phyloP scores from a whole-genome alignment of 2,329 filamentous ascomycete species.

The Biscogniauxia sp. region DNA sequence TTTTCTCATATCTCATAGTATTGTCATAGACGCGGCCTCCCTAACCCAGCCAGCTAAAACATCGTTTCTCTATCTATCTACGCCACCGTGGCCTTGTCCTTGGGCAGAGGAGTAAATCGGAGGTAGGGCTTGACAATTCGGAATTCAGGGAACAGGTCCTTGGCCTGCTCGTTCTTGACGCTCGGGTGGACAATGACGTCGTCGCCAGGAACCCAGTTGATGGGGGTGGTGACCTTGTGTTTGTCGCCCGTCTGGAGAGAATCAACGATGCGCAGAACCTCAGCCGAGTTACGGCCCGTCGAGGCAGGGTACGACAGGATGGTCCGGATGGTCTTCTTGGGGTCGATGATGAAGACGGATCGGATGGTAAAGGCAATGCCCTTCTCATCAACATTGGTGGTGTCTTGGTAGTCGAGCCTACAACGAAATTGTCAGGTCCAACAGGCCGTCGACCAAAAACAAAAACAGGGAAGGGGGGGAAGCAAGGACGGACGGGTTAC shows the following conservation, averaged over 20 bases:
- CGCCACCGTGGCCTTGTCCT: conserved; percentile 45
- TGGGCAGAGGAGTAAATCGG: conserved; percentile 66
- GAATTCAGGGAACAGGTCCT: conserved; percentile 80
- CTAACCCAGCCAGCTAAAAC: not conserved
- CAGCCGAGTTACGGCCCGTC: conserved; percentile 78
- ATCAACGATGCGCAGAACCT: conserved; percentile 77
- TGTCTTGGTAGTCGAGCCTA: conserved; percentile 75
- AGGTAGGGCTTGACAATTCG: conserved; percentile 69
- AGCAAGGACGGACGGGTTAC: conserved; percentile 22
- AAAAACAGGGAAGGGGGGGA: not conserved
- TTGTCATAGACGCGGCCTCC: not conserved
- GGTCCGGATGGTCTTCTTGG: conserved; percentile 87
- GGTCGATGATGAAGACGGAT: conserved; percentile 92
- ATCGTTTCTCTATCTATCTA: conserved; percentile 24
- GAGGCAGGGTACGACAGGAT: conserved; percentile 92
- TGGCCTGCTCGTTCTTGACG: conserved; percentile 80
- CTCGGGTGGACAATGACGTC: conserved; percentile 89
- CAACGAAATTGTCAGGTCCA: not conserved
- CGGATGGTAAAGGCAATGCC: conserved; percentile 92
- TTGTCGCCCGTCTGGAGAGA: conserved; percentile 82
- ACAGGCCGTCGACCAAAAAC: no score
- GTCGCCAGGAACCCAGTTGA: conserved; percentile 86
- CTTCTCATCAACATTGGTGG: conserved; percentile 77
- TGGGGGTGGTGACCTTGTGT: conserved; percentile 82
- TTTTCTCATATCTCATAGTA: not conserved